Conservation (phyloP, 164 flowering plant species). For the Dillenia turbinata region DNA sequence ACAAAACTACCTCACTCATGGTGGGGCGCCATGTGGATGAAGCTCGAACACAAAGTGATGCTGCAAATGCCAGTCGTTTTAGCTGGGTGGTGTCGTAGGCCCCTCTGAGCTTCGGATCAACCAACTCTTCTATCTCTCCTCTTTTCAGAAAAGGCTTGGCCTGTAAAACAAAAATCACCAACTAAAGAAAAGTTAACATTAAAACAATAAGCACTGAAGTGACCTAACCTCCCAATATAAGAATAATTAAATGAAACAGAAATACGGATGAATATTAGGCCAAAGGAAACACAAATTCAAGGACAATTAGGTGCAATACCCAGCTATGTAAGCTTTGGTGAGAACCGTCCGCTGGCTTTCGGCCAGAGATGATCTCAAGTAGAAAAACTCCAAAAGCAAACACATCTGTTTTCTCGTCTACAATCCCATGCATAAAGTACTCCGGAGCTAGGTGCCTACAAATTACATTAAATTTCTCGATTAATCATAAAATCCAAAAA, state of each 20-base stretch:
- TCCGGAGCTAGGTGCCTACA: conserved; percentile 90
- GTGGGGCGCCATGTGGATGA: conserved; percentile 86
- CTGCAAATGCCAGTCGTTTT: conserved; percentile 56
- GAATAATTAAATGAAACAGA: background rate
- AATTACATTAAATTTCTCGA: background rate
- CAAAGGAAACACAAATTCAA: background rate
- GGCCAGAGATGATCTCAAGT: conserved; percentile 77
- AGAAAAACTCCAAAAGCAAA: conserved; percentile 90
- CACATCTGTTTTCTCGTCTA: conserved; percentile 96
- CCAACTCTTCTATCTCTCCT: conserved; percentile 49
- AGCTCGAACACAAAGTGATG: conserved; percentile 78
- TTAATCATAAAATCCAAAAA: background rate
- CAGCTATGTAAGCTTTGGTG: conserved; percentile 82
- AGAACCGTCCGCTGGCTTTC: conserved; percentile 77
- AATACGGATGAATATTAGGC: background rate
- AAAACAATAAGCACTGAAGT: background rate
- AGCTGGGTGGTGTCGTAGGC: conserved; percentile 50
- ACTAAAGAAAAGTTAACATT: background rate
- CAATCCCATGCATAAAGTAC: conserved; percentile 93
- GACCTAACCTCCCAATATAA: background rate
- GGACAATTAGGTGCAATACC: conserved; percentile 40
- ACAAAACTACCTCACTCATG: conserved; percentile 67
- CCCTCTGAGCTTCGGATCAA: conserved; percentile 68
- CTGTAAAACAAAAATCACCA: conserved; percentile 24
- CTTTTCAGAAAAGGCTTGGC: conserved; percentile 61